Conservation (phyloP, 805 yeast species). For the Candida railenensis region DNA sequence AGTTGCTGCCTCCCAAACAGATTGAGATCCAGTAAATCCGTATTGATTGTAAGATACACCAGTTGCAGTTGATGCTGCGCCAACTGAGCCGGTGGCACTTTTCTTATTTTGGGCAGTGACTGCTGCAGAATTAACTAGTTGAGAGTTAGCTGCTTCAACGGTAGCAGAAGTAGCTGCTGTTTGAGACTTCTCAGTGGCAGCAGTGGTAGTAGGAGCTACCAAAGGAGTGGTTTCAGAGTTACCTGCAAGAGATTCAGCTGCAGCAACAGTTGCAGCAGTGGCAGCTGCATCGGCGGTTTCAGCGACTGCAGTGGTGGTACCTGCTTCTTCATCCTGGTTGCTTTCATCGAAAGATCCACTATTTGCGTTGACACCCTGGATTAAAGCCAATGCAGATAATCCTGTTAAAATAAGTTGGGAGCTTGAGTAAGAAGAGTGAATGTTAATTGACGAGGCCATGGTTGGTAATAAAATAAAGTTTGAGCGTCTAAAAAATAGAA, state of each 20-base stretch:
- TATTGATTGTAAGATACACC: constrained; percentile 33
- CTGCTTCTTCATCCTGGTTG: constrained; percentile 4
- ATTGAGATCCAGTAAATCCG: constrained; percentile 43
- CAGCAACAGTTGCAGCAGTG: not conserved
- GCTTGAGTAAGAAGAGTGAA: not conserved
- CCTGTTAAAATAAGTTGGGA: not conserved
- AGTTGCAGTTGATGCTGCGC: constrained; percentile 10
- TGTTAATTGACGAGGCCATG: not conserved
- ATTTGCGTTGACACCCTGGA: not conserved
- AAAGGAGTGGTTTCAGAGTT: too few species aligned
- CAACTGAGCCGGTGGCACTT: constrained; percentile 12
- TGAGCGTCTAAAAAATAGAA: not conserved
- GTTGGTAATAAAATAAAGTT: not conserved
- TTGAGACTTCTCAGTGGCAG: constrained; percentile 1
- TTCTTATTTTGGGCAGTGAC: constrained; percentile 10
- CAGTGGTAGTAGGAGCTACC: too few species aligned
- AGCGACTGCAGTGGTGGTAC: constrained; percentile 8
- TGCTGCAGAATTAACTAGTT: constrained; percentile 6
- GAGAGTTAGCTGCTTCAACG: too few species aligned
- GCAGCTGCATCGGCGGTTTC: constrained; percentile 4
- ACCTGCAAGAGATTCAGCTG: constrained; percentile 4
- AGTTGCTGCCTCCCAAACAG: constrained; percentile 28
- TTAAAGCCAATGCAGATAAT: not conserved
- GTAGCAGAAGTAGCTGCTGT: constrained; percentile 11
- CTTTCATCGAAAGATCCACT: not conserved